Evolutionary conservation across 208 protist species (phyloP).

Genomic region (Trypanosoma grayi): DNA sequence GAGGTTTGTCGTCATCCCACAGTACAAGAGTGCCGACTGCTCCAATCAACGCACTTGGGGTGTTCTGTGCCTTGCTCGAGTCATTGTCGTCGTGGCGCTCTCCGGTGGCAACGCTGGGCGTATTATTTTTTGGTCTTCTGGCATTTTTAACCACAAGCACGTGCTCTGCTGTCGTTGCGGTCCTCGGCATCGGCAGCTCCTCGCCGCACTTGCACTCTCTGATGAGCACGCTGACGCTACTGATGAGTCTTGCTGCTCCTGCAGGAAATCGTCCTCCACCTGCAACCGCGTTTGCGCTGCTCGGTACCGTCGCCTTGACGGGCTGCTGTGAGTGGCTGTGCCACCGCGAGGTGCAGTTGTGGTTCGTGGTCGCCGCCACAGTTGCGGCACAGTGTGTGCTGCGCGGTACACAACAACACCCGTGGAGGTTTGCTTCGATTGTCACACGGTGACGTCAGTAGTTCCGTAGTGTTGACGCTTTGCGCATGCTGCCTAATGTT

Average conservation of each 20-base stretch:
- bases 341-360: not conserved
- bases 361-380: not conserved
- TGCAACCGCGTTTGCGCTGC: not conserved
- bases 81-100: conserved; percentile 1
- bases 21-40: no score
- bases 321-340: conserved; percentile 3
- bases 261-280: not conserved
- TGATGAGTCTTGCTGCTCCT: conserved; percentile 1
- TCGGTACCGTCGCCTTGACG: not conserved
- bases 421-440: not conserved
- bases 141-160: not conserved
- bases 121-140: conserved; percentile 2
- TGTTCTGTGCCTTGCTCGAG: not conserved
- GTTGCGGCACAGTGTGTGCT: not conserved
- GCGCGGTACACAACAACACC: not conserved
- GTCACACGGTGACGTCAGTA: no score
- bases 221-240: not conserved
- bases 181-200: not conserved
- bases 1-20: no score
- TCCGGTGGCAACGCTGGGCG: not conserved
- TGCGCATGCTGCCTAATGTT: no score
- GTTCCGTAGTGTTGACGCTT: no score
- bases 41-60: conserved; percentile 5
- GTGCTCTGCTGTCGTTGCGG: not conserved
- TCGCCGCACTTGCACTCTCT: not conserved